Evolutionary conservation across 2,329 filamentous ascomycete genomes (phyloP), one percentile per base, ranked within the genome.

Genomic region (Neonectria faginata): DNA sequence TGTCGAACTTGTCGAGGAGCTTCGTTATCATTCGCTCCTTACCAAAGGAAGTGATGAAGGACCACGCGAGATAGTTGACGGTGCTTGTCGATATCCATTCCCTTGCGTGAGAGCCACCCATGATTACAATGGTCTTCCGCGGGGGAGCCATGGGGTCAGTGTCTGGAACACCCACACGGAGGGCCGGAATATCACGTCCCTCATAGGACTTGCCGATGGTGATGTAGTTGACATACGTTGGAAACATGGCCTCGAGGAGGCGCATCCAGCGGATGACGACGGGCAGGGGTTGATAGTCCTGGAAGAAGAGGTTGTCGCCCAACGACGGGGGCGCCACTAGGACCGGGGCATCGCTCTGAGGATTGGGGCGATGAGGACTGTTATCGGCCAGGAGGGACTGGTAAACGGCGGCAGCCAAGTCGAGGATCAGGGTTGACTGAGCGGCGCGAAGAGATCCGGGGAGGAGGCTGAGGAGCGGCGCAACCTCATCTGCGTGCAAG

Each of bases 51-150:
- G 92, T 94, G 73, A 97, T 92, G 52, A 98, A 85, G 16, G 89
- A 92, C 87, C 96, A 97, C 10, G 95, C 93, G 31, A 97, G 82
- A 73, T 97, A 98, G 73, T 91, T 97, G 57, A 97, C 93, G 0
- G 94, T 97, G 73, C 91, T 96, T 1, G 91, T 94, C 51, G 93
- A 93, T 69, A 99, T 97, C 96, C 96, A 99, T 83, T 99, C 96
- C 41, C 96, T 88, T 3, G 94, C 95, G 78, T 98, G 96, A n/a
- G 92, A 85, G 53, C 95, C 95, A 58, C 93, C 96, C 4, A 90
- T 90, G 20, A 99, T 83, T 55, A 97, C 83, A 61, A 97, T 88
- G 0, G 92, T 95, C 77, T 93, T 93, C 54, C 92, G 88, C 5
- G 83, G 84, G 12, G 75, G 73, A 4, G 78, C 74, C 2, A 80